Base-by-base conservation (phyloP, 768 basidiomycete genomes). In the Pleurotus cornucopiae region DNA sequence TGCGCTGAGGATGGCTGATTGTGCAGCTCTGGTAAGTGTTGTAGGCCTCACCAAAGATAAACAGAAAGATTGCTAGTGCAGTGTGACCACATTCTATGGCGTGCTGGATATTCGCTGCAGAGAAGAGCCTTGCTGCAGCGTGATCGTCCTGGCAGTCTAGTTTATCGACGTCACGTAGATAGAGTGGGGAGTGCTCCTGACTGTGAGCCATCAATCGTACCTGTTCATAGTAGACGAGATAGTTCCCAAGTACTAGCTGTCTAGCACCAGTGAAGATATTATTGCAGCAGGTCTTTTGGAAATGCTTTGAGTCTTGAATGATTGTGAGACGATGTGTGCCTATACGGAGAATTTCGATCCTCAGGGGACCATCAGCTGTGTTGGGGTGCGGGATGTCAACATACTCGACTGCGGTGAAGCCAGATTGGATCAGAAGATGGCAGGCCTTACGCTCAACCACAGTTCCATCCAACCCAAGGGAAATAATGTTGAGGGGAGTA, bases 301-400 rank as follows among this genome's bases (percentile, higher is more conserved):
- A 61, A 51, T 76, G 74, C 34, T 73, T 73, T 2, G 70, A 65
- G 48, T 75, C 73, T 55, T 75, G 74, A 14, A 70, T 57, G 38
- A 67, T 68, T 9, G 62, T 61, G n/a, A 71, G 41, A 6, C 7
- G 41, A 44, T 7, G 13, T 44, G 41, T 44, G 6, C 41, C 41
- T 9, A 44, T 44, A 6, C 6, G 14, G 12, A 44, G 41, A 12
- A 44, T 9, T 44, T 44, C 41, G 20, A 44, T 44, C n/a, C 6
- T 20, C 14, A 44, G 12, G 41, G 41, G 41, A 9, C n/a, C 12
- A 6, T 20, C 41, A 2, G 26, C 26, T 30, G 41, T 6, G 13
- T 40, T 25, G 6, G 30, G 38, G 20, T 53, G 26, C 30, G 14
- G 18, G 20, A 37, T 14, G 14, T 18, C n/a, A 37, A 11, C 14